Base-by-base conservation (phyloP, 495 filamentous ascomycete genomes). In the Podospora bellae-mahoneyi region DNA sequence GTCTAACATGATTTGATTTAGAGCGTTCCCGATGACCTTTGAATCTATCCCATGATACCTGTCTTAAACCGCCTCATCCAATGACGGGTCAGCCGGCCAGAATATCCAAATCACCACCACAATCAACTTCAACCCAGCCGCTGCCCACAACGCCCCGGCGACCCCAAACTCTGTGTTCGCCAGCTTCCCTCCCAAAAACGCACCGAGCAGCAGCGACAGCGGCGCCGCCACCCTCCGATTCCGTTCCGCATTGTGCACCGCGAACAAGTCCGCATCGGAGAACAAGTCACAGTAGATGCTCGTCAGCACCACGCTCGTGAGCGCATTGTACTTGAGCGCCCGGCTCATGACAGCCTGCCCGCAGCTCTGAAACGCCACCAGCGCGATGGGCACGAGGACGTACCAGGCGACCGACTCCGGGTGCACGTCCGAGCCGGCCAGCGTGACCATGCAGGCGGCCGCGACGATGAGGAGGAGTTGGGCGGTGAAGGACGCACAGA, bases 261-360 rank as follows among this genome's bases (percentile, higher is more conserved):
- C 76, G 13, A 90, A 80, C 15, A 91, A 67, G 20, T 85, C 81
- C 44, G 80, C 80, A 64, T 90, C 86, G 7, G 86, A 88, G 73
- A 90, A 90, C 19, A 91, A 70, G 73, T 92, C 90, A 71, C 88
- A 89, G 76, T 90, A 91, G 62, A 88, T 84, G 68, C 87, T 90
- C 20, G 90, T 92, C 66, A 92, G 75, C 28, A 91, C 90, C 13
- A 91, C 89, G 72, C 86, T 89, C 0, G 88, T 89, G 15, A 92
- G 73, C 1, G 83, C 83, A 57, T 83, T 85, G 68, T 85, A 87
- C 71, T 84, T 79, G 69, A 92, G 77, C 10, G 86, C 89, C 4
- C 90, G 77, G 75, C 88, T 91, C 0, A 83, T 83, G n/a, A 92
- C 84, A 0, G 88, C 89, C 73, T 91, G 89, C 2, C 90, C 89